These are phyloP conservation scores for Exophiala xenobiotica DNA, from an alignment of 2,329 filamentous ascomycete genomes.

Conservation along the genomic window DNA sequence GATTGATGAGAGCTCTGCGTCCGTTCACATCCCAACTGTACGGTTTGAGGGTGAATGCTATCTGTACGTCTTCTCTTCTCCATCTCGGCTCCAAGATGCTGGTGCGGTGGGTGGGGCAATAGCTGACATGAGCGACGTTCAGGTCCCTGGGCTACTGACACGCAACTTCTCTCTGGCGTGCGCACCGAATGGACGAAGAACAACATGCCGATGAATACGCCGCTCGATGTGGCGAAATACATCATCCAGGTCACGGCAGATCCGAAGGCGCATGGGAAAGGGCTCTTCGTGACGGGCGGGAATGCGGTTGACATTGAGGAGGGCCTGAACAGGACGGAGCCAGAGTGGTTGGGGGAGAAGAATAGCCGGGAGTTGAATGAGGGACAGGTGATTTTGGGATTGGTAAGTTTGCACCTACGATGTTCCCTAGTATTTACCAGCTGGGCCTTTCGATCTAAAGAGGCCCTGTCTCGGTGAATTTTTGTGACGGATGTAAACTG, in stretches of 20 bases:
- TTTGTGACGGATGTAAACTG: too few species aligned
- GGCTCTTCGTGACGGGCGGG: conserved; percentile 47
- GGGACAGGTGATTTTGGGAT: conserved; percentile 25
- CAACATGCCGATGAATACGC: conserved; percentile 41
- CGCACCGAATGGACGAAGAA: conserved; percentile 40
- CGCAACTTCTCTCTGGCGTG: conserved; percentile 40
- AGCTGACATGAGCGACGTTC: too few species aligned
- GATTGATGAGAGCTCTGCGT: conserved; percentile 49
- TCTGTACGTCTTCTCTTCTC: conserved; percentile 33
- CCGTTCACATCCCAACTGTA: conserved; percentile 38
- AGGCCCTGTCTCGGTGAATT: too few species aligned
- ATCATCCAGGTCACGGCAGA: conserved; percentile 41
- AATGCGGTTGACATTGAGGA: conserved; percentile 47
- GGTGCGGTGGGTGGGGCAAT: too few species aligned
- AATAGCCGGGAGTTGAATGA: conserved; percentile 18
- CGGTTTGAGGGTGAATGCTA: conserved; percentile 45
- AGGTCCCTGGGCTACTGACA: conserved; percentile 46
- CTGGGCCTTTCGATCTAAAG: too few species aligned
- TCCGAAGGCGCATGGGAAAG: conserved; percentile 35
- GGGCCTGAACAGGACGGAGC: conserved; percentile 42
- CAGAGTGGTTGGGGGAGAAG: conserved; percentile 46
- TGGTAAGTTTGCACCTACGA: conserved; percentile 25
- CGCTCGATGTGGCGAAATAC: conserved; percentile 42
- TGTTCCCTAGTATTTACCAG: too few species aligned
- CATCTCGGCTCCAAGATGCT: too few species aligned